Conservation (phyloP, 2,329 filamentous ascomycete species). For the Cytospora paraplurivora region DNA sequence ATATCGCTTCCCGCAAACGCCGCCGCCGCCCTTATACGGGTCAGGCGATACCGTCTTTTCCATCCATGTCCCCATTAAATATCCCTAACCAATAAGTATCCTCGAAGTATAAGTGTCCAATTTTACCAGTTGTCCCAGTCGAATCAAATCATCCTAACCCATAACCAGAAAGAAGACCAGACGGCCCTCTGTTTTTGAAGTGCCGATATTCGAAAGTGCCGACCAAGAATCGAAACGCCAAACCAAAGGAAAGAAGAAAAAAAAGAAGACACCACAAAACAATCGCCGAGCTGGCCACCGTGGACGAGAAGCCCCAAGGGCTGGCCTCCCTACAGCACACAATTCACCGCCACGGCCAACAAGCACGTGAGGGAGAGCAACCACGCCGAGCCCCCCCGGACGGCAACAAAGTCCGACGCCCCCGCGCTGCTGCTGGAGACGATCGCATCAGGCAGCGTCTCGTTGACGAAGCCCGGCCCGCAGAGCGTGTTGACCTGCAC, state of each 20-base stretch:
- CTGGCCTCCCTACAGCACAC: slow-evolving; percentile 1
- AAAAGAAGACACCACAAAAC: neutral
- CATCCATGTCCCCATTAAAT: too few species aligned
- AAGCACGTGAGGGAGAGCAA: neutral
- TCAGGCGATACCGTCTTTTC: too few species aligned
- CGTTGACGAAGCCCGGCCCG: slow-evolving; percentile 59
- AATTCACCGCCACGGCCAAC: slow-evolving; percentile 14
- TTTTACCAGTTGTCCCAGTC: too few species aligned
- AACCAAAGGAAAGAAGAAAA: slow-evolving; percentile 3
- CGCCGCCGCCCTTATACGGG: too few species aligned
- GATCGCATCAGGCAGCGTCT: slow-evolving; percentile 48
- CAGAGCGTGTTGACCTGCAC: slow-evolving; percentile 70
- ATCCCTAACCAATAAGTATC: too few species aligned
- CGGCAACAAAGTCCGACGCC: neutral
- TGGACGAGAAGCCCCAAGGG: neutral
- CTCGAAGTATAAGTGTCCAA: too few species aligned
- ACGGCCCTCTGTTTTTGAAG: neutral
- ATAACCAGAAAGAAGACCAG: neutral
- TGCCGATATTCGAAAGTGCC: neutral
- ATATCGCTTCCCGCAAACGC: too few species aligned
- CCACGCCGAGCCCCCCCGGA: slow-evolving; percentile 1
- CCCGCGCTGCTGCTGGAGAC: slow-evolving; percentile 31
- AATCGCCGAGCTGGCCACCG: neutral
- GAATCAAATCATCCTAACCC: neutral
- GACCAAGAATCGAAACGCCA: slow-evolving; percentile 17